Conservation (phyloP, 495 filamentous ascomycete species). For the Penicillium turbatum region DNA sequence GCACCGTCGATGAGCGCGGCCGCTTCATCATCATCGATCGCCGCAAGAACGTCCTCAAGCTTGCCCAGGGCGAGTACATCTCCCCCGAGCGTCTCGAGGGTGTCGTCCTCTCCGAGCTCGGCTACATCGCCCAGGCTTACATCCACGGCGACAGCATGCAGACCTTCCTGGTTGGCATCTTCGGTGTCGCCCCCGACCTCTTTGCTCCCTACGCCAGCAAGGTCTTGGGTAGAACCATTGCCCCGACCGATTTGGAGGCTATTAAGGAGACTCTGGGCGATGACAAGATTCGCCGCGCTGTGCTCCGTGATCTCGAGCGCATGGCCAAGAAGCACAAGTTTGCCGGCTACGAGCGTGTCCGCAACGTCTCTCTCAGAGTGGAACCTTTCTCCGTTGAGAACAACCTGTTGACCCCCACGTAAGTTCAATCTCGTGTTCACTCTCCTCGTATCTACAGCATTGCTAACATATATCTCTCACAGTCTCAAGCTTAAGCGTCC, state of each 20-base stretch:
- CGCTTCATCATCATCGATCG: slow-evolving; percentile 93
- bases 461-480: slow-evolving; percentile 29
- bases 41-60: slow-evolving; percentile 96
- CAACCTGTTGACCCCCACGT: slow-evolving; percentile 93
- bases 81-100: slow-evolving; percentile 97
- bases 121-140: slow-evolving; percentile 72
- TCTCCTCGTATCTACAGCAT: slow-evolving; percentile 1
- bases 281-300: slow-evolving; percentile 63
- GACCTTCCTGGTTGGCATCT: slow-evolving; percentile 77
- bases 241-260: slow-evolving; percentile 56
- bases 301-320: slow-evolving; percentile 73
- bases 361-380: slow-evolving; percentile 66
- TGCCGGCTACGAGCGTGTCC: slow-evolving; percentile 82
- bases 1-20: slow-evolving; percentile 73
- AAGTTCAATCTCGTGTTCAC: slow-evolving; percentile 40
- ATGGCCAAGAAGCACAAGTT: slow-evolving; percentile 83
- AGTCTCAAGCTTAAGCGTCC: slow-evolving; percentile 95
- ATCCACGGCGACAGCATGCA: slow-evolving; percentile 89
- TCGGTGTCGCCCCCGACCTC: slow-evolving; percentile 75
- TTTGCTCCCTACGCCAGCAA: slow-evolving; percentile 78
- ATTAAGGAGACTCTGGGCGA: slow-evolving; percentile 64
- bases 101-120: slow-evolving; percentile 75
- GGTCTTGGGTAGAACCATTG: slow-evolving; percentile 63
- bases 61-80: slow-evolving; percentile 96
- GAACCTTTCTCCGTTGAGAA: slow-evolving; percentile 96